Base-by-base conservation (phyloP, 768 basidiomycete genomes). In the Mycena latifolia region DNA sequence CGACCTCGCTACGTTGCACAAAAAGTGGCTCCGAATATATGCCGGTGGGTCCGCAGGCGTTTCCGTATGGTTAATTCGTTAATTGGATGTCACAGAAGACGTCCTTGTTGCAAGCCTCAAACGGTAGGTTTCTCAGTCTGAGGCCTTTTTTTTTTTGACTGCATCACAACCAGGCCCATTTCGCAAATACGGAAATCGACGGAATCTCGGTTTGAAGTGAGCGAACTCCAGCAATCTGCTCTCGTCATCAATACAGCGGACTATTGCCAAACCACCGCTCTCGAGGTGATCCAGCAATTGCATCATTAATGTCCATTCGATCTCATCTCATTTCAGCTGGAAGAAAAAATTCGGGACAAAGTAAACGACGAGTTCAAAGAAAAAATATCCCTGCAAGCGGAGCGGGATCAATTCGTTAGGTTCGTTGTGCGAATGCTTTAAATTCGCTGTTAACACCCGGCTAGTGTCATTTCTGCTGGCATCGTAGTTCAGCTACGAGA, bases 221-320 rank as follows among this genome's bases (percentile, higher is more conserved):
- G 83, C 5, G 91, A 96, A 64, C 77, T 99, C 33, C 89, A 88
- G 72, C 93, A 92, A 67, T 89, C 93, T 0, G 96, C 94, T 74
- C 81, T 95, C n/a, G 79, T 97, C 27, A 90, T 99, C 74, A 99
- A 99, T 73, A 99, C 98, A 0, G 97, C 96, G 1, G 96, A 99
- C 74, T 99, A 99, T 75, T 99, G 98, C 74, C 93, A 96, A 68
- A 89, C 88, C 1, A 99, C 97, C 3, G 94, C 96, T 1, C 74
- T 89, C 22, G 95, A 98, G 86, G 96, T 92, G 71, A 12, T 81
- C 50, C 35, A 27, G 17, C 35, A 22, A 33, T 17, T 22, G 54
- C 28, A 25, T 50, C 27, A n/a, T 7, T 35, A 14, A 6, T 22
- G 11, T 37, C 22, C 24, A 60, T 39, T 56, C 3, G 18, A 25